Conservation (phyloP, 148 eudicot genomes). For the Gaultheria prostrata region DNA sequence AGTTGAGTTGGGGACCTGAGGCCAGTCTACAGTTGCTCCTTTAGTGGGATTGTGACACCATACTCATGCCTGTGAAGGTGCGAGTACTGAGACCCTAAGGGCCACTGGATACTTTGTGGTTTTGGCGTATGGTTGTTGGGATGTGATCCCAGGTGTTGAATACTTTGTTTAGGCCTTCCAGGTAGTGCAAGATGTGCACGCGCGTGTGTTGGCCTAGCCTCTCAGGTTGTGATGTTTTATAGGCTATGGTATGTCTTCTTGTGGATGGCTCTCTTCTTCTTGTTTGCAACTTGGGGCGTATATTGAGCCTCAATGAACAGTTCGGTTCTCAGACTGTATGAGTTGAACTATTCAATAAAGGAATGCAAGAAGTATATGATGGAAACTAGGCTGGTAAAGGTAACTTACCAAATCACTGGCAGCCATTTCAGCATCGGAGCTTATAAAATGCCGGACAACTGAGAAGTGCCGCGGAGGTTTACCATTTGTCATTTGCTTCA, state of each 20-base stretch:
- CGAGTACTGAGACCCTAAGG: neutral
- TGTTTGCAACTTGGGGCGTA: neutral
- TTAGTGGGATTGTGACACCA: neutral
- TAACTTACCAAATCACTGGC: slow-evolving; percentile 45
- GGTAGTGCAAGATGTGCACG: too few species aligned
- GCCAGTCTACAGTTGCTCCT: neutral
- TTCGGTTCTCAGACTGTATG: neutral
- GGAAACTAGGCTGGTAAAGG: neutral
- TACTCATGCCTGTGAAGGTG: neutral
- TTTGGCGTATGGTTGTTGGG: neutral
- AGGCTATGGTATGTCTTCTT: neutral
- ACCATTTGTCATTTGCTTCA: slow-evolving; percentile 46
- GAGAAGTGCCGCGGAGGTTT: slow-evolving; percentile 72
- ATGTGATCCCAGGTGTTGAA: neutral
- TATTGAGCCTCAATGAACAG: neutral
- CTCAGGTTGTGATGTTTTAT: neutral
- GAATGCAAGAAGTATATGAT: neutral
- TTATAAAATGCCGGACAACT: slow-evolving; percentile 54
- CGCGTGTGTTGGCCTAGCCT: too few species aligned
- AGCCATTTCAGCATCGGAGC: slow-evolving; percentile 34
- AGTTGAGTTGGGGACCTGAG: neutral
- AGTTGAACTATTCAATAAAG: neutral
- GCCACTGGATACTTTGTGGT: neutral
- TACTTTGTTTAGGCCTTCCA: neutral
- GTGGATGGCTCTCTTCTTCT: neutral